A percentile compares a stretch with the other conserved stretches of the same genome.
These are phyloP conservation scores for Neurospora sp. DNA, from an alignment of 2,329 filamentous ascomycete genomes.

Conservation along the genomic window DNA sequence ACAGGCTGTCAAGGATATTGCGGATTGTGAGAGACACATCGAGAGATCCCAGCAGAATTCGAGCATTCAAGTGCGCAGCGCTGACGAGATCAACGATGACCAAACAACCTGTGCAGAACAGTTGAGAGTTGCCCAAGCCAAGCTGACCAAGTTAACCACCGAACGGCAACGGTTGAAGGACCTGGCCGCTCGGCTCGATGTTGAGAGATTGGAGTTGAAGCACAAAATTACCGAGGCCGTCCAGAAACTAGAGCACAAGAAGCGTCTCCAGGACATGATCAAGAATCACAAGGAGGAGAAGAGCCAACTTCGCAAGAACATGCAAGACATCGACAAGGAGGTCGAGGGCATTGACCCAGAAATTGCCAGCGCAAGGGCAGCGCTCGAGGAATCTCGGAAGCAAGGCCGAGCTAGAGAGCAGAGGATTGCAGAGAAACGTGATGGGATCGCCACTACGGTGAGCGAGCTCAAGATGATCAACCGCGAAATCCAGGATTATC, in stretches of 20 bases:
- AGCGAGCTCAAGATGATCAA: conserved; percentile 69
- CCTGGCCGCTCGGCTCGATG: conserved; percentile 59
- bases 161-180: conserved; percentile 65
- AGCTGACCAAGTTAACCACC: conserved; percentile 52
- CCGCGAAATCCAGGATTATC: conserved; percentile 69
- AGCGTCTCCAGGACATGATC: conserved; percentile 58
- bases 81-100: conserved; percentile 76
- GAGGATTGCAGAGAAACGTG: conserved; percentile 59
- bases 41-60: conserved; percentile 63
- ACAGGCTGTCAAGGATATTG: conserved; percentile 61
- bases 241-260: conserved; percentile 74
- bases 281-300: conserved; percentile 62
- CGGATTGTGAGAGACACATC: conserved; percentile 62
- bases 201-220: conserved; percentile 65
- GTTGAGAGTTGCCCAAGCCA: conserved; percentile 51
- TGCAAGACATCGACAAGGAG: conserved; percentile 61
- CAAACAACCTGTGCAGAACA: conserved; percentile 59
- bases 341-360: conserved; percentile 66
- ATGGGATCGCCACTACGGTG: conserved; percentile 61
- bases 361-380: conserved; percentile 63
- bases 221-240: conserved; percentile 61
- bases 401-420: conserved; percentile 65
- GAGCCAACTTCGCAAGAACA: conserved; percentile 55
- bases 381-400: conserved; percentile 65
- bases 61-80: conserved; percentile 52